Conservation (phyloP, 1,284 basidiomycete species). For the Sanghuangporus baumii region DNA sequence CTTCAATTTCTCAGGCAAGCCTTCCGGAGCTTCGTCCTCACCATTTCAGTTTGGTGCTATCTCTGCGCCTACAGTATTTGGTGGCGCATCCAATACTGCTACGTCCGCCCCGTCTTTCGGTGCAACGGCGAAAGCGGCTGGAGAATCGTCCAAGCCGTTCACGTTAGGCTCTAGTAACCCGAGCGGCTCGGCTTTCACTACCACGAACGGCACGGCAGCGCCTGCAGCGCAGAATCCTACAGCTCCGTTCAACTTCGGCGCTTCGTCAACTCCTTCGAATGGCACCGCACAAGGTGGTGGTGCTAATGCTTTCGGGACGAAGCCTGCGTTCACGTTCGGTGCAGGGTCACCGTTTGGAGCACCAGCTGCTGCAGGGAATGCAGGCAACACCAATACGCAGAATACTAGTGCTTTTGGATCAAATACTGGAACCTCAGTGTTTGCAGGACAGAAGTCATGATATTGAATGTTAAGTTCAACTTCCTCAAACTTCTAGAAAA, state of each 20-base stretch:
- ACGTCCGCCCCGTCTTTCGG: neutral
- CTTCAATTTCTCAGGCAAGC: neutral
- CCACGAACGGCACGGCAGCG: neutral
- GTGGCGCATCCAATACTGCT: neutral
- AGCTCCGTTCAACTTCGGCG: constrained; percentile 15
- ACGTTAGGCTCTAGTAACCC: constrained; percentile 6
- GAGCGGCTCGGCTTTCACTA: neutral
- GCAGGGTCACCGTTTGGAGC: constrained; percentile 1
- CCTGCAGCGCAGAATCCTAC: neutral
- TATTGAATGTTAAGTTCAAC: neutral
- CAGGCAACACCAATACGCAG: neutral
- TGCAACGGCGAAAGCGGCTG: neutral
- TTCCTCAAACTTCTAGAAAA: neutral
- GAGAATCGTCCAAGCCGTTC: neutral
- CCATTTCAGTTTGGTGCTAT: neutral
- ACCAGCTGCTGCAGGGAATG: neutral
- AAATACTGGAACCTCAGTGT: neutral
- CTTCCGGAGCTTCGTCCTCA: neutral
- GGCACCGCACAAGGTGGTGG: neutral
- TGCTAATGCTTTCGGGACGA: neutral
- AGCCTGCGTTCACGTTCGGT: neutral
- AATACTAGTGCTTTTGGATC: neutral
- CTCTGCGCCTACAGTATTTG: neutral
- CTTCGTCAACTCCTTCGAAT: neutral
- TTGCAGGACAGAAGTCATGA: constrained; percentile 4